Percentiles rank a stretch among this genome's conserved stretches.
phyloP scores from a whole-genome alignment of 2,329 filamentous ascomycete genomes.

The Penicillium frequentans region DNA sequence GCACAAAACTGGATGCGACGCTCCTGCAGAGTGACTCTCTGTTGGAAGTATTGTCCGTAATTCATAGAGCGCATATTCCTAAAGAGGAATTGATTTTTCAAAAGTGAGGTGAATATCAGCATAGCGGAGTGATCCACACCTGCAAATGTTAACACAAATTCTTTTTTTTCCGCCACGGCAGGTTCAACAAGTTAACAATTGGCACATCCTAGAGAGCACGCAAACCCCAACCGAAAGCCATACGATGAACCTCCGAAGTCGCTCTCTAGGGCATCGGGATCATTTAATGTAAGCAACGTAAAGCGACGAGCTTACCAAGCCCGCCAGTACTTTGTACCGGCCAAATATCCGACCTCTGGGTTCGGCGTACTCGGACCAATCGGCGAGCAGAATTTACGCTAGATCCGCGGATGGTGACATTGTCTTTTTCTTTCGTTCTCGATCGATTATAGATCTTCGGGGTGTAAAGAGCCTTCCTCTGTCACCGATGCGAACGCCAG shows the following conservation, averaged over 20 bases:
- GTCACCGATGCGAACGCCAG: too few species aligned
- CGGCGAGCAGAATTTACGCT: neutral
- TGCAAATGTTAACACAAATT: neutral
- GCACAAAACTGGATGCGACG: conserved; percentile 5
- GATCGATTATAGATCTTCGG: conserved; percentile 1
- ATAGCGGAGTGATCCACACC: neutral
- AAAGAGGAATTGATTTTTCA: neutral
- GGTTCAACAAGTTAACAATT: neutral
- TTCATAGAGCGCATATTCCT: neutral
- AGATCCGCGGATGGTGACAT: conserved; percentile 12
- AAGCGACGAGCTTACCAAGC: neutral
- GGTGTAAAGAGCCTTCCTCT: conserved; percentile 1
- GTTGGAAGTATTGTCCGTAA: neutral
- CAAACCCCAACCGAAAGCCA: rapidly evolving
- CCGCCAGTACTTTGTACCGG: neutral
- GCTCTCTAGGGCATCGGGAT: neutral
- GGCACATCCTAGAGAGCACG: neutral
- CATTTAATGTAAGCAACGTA: neutral
- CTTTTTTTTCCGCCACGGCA: neutral
- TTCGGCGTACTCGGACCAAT: conserved; percentile 3
- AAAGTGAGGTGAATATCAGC: neutral
- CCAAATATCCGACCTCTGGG: neutral
- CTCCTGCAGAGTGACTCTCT: neutral
- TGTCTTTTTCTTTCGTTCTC: neutral
- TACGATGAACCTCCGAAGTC: neutral